Base-by-base conservation (phyloP, 163 green algal species). In the Scenedesmus sp. region DNA sequence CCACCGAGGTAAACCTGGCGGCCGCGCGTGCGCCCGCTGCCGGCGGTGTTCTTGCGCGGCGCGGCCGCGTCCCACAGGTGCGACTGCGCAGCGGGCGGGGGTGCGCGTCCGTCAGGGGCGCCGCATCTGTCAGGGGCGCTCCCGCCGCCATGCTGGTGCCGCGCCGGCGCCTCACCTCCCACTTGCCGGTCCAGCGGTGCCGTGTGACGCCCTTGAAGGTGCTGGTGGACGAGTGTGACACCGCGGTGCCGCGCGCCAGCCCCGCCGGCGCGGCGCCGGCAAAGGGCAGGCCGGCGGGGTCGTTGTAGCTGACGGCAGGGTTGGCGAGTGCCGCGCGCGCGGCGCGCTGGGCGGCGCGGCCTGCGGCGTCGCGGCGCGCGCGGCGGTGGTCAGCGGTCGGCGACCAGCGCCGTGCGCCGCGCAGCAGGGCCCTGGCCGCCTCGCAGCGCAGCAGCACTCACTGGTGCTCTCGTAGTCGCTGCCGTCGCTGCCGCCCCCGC, bases 1-100 rank as follows among this genome's bases (percentile, higher is more conserved):
- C 90, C 89, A 28, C 95, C 95, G 22, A 98, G 83, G 80, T 98
- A 98, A 18, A 98, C 82, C 83, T 83, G 75, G 60, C 89, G 88
- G 18, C 93, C 92, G 0, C 84, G 78, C 34, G 83, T 89, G 44
- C 92, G 84, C 47, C 89, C 85, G 11, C 85, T 84, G n/a, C 77
- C 79, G 22, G 66, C 64, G 24, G 54, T 66, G 13, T 45, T 77
- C 51, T 84, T 84, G n/a, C 82, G 39, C 5, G 69, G 29, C 13
- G 70, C 77, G 10, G 48, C 39, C 18, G 63, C 83, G 81, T 97
- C 93, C 94, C 94, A 98, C 31, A 96, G 85, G 74, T 98, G 94
- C 0, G 93, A 91, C 81, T n/a, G n/a, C n/a, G n/a, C n/a, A n/a
- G n/a, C n/a, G n/a, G n/a, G n/a, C n/a, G n/a, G n/a, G n/a, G n/a